Evolutionary conservation across 148 eudicot genomes (phyloP).

Genomic region (Camellia granthamiana): DNA sequence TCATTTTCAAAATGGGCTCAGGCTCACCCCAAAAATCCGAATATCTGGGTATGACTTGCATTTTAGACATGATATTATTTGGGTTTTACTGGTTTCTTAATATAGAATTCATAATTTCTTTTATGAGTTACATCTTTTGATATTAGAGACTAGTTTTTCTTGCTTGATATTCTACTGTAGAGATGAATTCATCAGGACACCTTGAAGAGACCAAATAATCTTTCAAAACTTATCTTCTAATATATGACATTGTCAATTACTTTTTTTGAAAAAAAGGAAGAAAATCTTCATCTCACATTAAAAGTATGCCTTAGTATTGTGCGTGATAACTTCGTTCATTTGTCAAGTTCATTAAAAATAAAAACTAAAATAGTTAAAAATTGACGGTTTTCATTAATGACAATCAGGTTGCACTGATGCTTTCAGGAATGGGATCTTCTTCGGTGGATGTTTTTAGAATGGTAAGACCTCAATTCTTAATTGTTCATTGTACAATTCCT

Average conservation of each 20-base stretch:
- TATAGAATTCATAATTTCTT: background rate
- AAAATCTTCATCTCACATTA: background rate
- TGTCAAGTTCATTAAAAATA: background rate
- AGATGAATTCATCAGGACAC: background rate
- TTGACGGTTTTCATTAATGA: slow-evolving; percentile 15
- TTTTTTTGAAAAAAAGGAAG: too few species aligned
- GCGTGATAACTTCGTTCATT: background rate
- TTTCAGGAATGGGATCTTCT: slow-evolving; percentile 81
- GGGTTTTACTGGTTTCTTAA: background rate
- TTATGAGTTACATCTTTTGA: background rate
- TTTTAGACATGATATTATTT: background rate
- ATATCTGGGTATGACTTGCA: background rate
- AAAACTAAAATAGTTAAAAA: background rate
- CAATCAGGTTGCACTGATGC: slow-evolving; percentile 86
- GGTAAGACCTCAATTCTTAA: slow-evolving; percentile 41
- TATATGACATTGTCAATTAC: too few species aligned
- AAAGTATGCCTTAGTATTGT: background rate
- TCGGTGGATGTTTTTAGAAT: slow-evolving; percentile 81
- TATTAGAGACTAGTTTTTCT: slow-evolving; percentile 1
- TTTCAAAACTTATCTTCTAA: background rate
- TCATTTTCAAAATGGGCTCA: background rate
- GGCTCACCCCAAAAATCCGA: background rate
- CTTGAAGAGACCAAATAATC: background rate
- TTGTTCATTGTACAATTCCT: background rate
- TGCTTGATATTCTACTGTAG: background rate